These are phyloP conservation scores for Penicillium ucsense DNA, from an alignment of 495 filamentous ascomycete species.

Conservation along the genomic window DNA sequence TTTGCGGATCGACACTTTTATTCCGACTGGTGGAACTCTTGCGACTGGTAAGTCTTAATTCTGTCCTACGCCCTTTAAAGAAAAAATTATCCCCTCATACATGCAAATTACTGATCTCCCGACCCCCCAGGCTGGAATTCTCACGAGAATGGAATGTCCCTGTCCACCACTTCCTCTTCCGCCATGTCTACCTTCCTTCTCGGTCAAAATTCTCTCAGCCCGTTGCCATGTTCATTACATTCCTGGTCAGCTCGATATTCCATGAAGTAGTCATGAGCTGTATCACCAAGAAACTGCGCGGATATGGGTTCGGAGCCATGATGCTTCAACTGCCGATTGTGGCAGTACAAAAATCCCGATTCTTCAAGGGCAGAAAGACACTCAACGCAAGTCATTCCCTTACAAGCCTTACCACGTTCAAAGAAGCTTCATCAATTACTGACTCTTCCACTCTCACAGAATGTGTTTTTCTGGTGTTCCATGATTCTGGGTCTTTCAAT, in stretches of 20 bases:
- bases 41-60: constrained; percentile 36
- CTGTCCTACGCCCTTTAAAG: too few relatives aligned
- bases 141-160: constrained; percentile 96
- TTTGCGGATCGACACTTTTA: constrained; percentile 96
- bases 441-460: constrained; percentile 25
- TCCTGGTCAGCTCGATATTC: constrained; percentile 76
- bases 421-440: too few relatives aligned
- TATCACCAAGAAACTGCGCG: constrained; percentile 92
- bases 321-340: constrained; percentile 96
- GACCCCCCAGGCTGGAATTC: constrained; percentile 69
- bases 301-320: constrained; percentile 88
- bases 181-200: constrained; percentile 85
- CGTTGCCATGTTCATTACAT: constrained; percentile 82
- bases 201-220: constrained; percentile 63
- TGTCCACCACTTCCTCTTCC: constrained; percentile 93
- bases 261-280: constrained; percentile 97
- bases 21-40: constrained; percentile 84
- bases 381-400: constrained; percentile 49
- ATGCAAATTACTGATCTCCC: too few relatives aligned
- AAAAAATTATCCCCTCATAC: too few relatives aligned
- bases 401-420: too few relatives aligned
- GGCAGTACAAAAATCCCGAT: constrained; percentile 72
- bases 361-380: constrained; percentile 60
- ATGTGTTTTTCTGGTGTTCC: constrained; percentile 86
- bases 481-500: constrained; percentile 88